Evolutionary conservation across 192 early-diverging fungal genomes (phyloP).

Genomic region (Rhizophagus sp.): DNA sequence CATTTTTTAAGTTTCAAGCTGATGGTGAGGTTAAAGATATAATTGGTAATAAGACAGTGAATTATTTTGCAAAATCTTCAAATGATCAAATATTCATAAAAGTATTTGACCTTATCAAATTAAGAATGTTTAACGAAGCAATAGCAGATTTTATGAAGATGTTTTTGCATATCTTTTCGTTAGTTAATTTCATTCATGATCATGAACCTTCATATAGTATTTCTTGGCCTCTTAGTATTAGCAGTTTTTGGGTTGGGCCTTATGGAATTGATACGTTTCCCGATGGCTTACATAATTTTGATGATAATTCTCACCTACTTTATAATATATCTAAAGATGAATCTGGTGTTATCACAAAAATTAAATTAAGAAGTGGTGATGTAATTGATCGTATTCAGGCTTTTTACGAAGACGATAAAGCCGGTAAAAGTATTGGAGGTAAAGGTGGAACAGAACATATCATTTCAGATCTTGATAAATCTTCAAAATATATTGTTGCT

Average conservation of each 20-base stretch:
- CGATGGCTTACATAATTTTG: background rate
- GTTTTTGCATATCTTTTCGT: background rate
- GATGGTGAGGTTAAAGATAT: background rate
- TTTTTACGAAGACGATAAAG: background rate
- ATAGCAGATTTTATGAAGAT: background rate
- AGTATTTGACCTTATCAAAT: background rate
- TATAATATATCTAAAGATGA: background rate
- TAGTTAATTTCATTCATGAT: background rate
- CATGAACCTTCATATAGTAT: background rate
- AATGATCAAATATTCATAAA: background rate
- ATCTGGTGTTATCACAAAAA: background rate
- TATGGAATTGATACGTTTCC: background rate
- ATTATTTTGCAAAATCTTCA: background rate
- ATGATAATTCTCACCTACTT: background rate
- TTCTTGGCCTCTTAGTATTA: background rate
- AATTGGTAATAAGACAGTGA: background rate
- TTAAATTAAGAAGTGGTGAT: background rate
- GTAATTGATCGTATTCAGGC: background rate
- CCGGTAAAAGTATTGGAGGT: background rate
- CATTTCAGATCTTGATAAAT: background rate
- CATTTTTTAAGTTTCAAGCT: background rate
- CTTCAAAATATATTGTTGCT: background rate
- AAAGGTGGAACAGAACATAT: background rate
- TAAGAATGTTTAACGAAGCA: background rate
- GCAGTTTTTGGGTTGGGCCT: background rate